phyloP scores from a whole-genome alignment of 75 land plant species.

The Isoetes taiwanensis region DNA sequence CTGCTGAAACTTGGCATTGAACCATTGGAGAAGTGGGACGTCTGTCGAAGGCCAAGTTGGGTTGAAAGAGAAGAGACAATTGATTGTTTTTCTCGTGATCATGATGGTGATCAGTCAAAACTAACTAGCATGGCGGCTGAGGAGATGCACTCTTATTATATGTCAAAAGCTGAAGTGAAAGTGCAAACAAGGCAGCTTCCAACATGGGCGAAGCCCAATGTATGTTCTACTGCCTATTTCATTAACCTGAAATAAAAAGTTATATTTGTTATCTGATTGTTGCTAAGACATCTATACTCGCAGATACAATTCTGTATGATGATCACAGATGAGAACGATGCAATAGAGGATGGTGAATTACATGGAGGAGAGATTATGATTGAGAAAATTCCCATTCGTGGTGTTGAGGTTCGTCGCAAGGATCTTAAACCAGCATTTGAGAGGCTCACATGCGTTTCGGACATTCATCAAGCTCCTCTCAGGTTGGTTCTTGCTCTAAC shows the following conservation, averaged over 20 bases:
- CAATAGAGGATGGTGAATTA: constrained; percentile 8
- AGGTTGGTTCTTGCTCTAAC: too few relatives aligned
- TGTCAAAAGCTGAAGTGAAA: constrained; percentile 81
- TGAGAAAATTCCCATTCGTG: constrained; percentile 45
- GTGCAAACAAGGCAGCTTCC: constrained; percentile 41
- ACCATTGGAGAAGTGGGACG: constrained; percentile 85
- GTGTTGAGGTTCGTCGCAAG: constrained; percentile 51
- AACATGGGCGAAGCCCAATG: constrained; percentile 74
- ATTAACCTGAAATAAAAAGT: neutral
- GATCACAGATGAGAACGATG: constrained; percentile 17
- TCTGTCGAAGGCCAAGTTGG: constrained; percentile 47
- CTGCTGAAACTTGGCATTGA: constrained; percentile 43
- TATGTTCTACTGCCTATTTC: constrained; percentile 13
- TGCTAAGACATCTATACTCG: neutral
- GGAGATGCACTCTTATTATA: constrained; percentile 49
- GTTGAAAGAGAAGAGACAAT: constrained; percentile 55
- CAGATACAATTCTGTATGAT: constrained; percentile 72
- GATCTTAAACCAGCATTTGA: constrained; percentile 77
- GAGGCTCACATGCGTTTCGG: too few relatives aligned
- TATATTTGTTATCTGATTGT: neutral
- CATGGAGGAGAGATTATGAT: constrained; percentile 59
- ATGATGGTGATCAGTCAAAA: too few relatives aligned
- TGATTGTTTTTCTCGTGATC: constrained; percentile 45
- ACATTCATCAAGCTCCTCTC: too few relatives aligned
- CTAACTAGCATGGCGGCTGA: constrained; percentile 30